These are phyloP conservation scores for Nadsonia commutata DNA, from an alignment of 1,139 yeast genomes.

Conservation along the genomic window DNA sequence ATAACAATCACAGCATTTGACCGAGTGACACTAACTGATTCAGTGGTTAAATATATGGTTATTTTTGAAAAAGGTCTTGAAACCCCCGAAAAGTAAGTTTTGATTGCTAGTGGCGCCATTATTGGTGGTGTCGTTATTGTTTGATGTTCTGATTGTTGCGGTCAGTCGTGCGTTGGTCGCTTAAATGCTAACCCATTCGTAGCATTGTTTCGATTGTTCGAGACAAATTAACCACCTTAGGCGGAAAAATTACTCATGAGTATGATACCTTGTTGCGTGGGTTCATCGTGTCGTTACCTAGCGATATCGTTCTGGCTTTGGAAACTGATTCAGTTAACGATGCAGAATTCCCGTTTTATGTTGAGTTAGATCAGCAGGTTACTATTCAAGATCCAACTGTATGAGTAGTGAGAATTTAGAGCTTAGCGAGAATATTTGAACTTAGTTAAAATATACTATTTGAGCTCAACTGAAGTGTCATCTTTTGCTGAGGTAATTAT, in stretches of 20 bases:
- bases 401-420: no score
- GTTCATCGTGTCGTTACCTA: background rate
- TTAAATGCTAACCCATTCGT: background rate
- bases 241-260: background rate
- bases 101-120: background rate
- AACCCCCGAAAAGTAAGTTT: conserved; percentile 19
- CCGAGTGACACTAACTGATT: no score
- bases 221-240: background rate
- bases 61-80: conserved; percentile 22
- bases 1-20: no score
- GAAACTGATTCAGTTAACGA: background rate
- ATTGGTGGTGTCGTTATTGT: background rate
- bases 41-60: conserved; percentile 22
- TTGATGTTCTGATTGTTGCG: no score
- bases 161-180: no score
- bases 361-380: background rate
- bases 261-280: background rate
- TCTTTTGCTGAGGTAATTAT: no score
- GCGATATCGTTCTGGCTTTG: background rate
- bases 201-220: background rate
- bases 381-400: no score
- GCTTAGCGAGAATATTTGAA: no score
- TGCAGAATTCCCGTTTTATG: background rate
- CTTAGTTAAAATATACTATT: no score
- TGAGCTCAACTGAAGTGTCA: no score